Conservation (phyloP, 257 asterid species). For the Plectranthus barbatus region DNA sequence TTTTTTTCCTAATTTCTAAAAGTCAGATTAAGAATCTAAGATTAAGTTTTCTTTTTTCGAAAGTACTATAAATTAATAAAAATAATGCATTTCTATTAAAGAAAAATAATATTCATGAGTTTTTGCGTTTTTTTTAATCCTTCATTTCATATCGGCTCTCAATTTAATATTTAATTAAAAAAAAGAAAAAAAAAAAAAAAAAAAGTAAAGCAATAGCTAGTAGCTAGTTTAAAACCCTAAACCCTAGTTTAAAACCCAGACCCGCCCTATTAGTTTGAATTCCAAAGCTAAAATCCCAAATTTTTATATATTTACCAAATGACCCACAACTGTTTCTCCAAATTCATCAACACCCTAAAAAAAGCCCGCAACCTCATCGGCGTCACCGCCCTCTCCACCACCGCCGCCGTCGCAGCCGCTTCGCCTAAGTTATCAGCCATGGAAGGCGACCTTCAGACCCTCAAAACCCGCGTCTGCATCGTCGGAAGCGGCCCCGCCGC, state of each 20-base stretch:
- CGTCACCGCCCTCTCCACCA: conserved; percentile 33
- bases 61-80: too few relatives aligned
- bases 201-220: too few relatives aligned
- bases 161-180: too few relatives aligned
- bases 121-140: too few relatives aligned
- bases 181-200: too few relatives aligned
- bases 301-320: conserved; percentile 10
- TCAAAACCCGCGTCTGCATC: conserved; percentile 81
- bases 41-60: too few relatives aligned
- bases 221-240: neutral
- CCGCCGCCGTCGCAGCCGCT: conserved; percentile 16
- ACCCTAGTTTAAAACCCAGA: neutral
- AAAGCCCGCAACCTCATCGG: conserved; percentile 44
- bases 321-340: conserved; percentile 32
- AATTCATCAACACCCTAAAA: conserved; percentile 24
- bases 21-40: too few relatives aligned
- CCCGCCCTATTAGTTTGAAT: conserved; percentile 7
- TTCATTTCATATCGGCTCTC: too few relatives aligned
- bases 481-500: conserved; percentile 98
- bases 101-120: too few relatives aligned
- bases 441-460: conserved; percentile 44
- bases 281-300: neutral
- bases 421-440: conserved; percentile 34
- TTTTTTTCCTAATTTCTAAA: too few relatives aligned
- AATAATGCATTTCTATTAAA: too few relatives aligned